Percentiles rank a stretch among this genome's conserved stretches.
These are phyloP conservation scores for Tricholoma sp. DNA, from an alignment of 768 basidiomycete species.

Conservation along the genomic window DNA sequence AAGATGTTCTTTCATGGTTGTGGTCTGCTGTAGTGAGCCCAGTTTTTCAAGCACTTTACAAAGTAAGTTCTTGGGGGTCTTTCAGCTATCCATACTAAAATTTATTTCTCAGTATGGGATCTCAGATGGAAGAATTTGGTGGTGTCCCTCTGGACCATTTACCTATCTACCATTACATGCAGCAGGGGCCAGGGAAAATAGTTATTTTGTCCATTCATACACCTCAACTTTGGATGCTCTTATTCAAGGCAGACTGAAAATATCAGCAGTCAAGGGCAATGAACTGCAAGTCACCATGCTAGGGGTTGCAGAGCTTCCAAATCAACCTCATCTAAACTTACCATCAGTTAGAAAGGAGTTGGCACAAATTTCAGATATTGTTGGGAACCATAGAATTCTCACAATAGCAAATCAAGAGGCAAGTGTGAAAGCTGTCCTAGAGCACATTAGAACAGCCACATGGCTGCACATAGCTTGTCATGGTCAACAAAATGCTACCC, in stretches of 20 bases:
- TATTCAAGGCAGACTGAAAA: neutral
- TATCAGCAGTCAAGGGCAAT: neutral
- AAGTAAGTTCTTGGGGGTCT: constrained; percentile 1
- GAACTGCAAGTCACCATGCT: neutral
- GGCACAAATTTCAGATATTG: neutral
- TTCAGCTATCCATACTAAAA: neutral
- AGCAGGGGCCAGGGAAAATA: neutral
- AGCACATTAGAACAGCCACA: constrained; percentile 6
- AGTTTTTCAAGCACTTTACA: constrained; percentile 5
- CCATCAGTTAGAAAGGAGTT: neutral
- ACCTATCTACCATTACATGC: constrained; percentile 14
- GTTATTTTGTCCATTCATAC: constrained; percentile 11
- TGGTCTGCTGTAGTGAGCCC: constrained; percentile 4
- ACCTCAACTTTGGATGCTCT: constrained; percentile 10
- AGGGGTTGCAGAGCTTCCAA: neutral
- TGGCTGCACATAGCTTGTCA: constrained; percentile 23
- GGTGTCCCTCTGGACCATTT: constrained; percentile 14
- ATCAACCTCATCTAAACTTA: neutral
- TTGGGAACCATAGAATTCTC: neutral
- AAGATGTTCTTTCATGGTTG: constrained; percentile 9
- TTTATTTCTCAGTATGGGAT: constrained; percentile 5
- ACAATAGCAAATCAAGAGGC: neutral
- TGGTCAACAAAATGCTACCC: constrained; percentile 12
- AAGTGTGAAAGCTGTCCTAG: constrained; percentile 6
- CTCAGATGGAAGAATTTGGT: constrained; percentile 12